phyloP scores from a whole-genome alignment of 768 basidiomycete genomes.

The Gyrodon lividus region DNA sequence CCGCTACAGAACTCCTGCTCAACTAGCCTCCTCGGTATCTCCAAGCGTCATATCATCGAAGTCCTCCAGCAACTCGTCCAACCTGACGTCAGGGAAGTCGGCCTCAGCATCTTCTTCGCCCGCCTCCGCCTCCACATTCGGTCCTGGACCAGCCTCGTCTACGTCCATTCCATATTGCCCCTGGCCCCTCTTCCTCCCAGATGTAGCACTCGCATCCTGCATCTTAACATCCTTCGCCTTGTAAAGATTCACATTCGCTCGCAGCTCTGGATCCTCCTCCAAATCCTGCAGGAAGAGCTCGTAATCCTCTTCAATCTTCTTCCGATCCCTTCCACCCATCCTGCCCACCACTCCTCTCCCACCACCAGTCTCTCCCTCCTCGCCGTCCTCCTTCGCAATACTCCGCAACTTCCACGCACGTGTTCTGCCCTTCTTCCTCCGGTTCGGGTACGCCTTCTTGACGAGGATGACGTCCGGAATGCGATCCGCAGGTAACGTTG shows the following conservation, averaged over 20 bases:
- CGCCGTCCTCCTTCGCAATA: slow-evolving; percentile 90
- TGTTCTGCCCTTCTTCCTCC: slow-evolving; percentile 85
- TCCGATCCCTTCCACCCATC: slow-evolving; percentile 85
- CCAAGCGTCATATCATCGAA: slow-evolving; percentile 90
- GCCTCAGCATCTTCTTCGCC: slow-evolving; percentile 51
- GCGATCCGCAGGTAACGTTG: slow-evolving; percentile 58
- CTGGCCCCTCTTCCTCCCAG: slow-evolving; percentile 20
- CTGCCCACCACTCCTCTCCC: slow-evolving; percentile 87
- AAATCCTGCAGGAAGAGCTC: slow-evolving; percentile 92
- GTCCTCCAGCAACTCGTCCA: slow-evolving; percentile 87
- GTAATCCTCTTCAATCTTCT: slow-evolving; percentile 95
- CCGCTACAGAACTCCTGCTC: background rate
- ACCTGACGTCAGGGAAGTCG: slow-evolving; percentile 84
- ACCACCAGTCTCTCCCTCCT: slow-evolving; percentile 75
- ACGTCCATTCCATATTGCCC: slow-evolving; percentile 59
- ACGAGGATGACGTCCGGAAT: slow-evolving; percentile 92
- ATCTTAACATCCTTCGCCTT: slow-evolving; percentile 60
- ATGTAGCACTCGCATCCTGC: slow-evolving; percentile 34
- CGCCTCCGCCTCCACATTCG: slow-evolving; percentile 20
- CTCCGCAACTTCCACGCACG: slow-evolving; percentile 87
- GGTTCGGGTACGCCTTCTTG: slow-evolving; percentile 92
- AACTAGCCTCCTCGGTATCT: slow-evolving; percentile 28
- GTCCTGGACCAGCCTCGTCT: slow-evolving; percentile 44
- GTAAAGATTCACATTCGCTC: slow-evolving; percentile 85
- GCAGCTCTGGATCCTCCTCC: slow-evolving; percentile 93